Evolutionary conservation across 1,284 basidiomycete genomes (phyloP).

Genomic region (Sphaerobolus stellatus): DNA sequence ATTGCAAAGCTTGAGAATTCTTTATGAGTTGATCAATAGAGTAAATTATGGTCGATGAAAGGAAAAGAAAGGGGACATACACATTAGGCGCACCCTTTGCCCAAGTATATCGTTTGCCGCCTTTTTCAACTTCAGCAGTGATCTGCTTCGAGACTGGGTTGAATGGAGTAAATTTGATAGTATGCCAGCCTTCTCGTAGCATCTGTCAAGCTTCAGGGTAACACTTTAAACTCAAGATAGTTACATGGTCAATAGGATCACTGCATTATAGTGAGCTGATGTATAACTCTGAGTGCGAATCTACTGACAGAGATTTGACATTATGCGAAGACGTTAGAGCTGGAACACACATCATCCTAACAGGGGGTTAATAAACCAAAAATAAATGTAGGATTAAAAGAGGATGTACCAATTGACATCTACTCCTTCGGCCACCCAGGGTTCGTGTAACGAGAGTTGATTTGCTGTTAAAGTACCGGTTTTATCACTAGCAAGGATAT

Average conservation of each 20-base stretch:
- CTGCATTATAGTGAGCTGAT: background rate
- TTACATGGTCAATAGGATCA: constrained; percentile 58
- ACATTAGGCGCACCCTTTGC: constrained; percentile 58
- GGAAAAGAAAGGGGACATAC: too few species aligned
- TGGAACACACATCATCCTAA: constrained; percentile 28
- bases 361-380: background rate
- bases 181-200: constrained; percentile 48
- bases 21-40: constrained; percentile 9
- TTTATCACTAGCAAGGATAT: constrained; percentile 58
- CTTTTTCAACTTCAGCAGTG: constrained; percentile 51
- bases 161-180: constrained; percentile 53
- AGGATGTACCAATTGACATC: constrained; percentile 34
- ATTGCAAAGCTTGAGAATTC: constrained; percentile 46
- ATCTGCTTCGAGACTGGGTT: constrained; percentile 59
- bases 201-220: constrained; percentile 51
- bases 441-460: constrained; percentile 55
- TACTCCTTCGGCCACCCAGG: constrained; percentile 20
- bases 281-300: background rate
- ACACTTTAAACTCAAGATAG: constrained; percentile 50
- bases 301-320: constrained; percentile 40
- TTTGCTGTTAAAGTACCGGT: constrained; percentile 57
- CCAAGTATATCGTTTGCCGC: constrained; percentile 48
- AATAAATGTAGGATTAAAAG: background rate
- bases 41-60: constrained; percentile 6
- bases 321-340: constrained; percentile 56